A percentile compares a stretch with the other conserved stretches of the same genome.
phyloP scores from a whole-genome alignment of 2,329 filamentous ascomycete species.

The Cladosporium halotolerans region DNA sequence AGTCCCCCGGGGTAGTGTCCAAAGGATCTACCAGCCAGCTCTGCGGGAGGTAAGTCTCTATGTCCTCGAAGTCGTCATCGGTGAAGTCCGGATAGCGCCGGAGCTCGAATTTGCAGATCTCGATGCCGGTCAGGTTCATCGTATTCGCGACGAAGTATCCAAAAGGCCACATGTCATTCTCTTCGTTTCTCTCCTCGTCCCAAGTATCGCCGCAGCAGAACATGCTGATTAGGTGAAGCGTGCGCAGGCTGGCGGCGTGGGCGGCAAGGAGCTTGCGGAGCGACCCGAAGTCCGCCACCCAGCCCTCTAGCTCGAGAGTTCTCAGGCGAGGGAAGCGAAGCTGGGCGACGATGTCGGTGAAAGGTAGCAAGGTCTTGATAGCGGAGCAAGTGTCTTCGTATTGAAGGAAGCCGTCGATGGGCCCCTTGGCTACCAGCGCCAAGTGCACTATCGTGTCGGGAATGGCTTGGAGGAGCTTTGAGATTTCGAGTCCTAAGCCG shows the following conservation, averaged over 20 bases:
- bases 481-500: slow-evolving; percentile 3
- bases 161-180: not conserved
- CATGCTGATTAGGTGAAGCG: slow-evolving; percentile 8
- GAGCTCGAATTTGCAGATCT: slow-evolving; percentile 7
- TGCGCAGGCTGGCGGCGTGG: slow-evolving; percentile 4
- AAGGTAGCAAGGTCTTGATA: not conserved
- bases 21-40: slow-evolving; percentile 8
- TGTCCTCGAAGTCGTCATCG: not conserved
- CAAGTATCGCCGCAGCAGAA: slow-evolving; percentile 1
- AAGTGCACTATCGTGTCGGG: slow-evolving; percentile 5
- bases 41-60: not conserved
- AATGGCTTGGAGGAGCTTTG: not conserved
- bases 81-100: not conserved
- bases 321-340: not conserved
- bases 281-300: slow-evolving; percentile 4
- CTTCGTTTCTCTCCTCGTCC: not conserved
- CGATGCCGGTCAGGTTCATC: slow-evolving; percentile 3
- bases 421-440: slow-evolving; percentile 6
- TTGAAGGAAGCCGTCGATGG: slow-evolving; percentile 8
- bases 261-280: not conserved
- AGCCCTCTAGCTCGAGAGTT: slow-evolving; percentile 3
- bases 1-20: not conserved
- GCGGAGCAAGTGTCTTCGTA: not conserved
- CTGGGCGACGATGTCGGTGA: slow-evolving; percentile 1
- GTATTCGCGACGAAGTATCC: not conserved